Evolutionary conservation across 768 basidiomycete genomes (phyloP).

Genomic region (Serendipita indica): DNA sequence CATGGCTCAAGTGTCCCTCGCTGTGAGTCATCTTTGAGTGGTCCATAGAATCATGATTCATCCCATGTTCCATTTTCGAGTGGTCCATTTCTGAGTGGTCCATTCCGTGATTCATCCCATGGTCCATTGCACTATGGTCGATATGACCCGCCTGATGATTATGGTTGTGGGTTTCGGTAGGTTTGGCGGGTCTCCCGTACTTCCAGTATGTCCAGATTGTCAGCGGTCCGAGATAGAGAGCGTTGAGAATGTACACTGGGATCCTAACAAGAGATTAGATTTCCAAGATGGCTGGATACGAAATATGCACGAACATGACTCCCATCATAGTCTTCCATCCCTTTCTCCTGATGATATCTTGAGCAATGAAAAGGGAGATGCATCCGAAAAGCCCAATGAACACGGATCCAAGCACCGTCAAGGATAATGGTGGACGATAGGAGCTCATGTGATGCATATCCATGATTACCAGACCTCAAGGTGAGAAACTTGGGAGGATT

Average conservation of each 20-base stretch:
- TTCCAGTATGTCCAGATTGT: slow-evolving; percentile 10
- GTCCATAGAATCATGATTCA: too few species aligned
- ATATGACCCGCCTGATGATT: not conserved
- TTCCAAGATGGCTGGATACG: not conserved
- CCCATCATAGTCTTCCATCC: slow-evolving; percentile 12
- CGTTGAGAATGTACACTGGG: slow-evolving; percentile 10
- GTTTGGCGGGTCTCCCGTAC: slow-evolving; percentile 2
- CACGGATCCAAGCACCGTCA: slow-evolving; percentile 3
- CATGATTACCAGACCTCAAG: too few species aligned
- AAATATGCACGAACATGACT: slow-evolving; percentile 5
- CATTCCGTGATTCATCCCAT: not conserved
- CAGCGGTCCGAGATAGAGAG: slow-evolving; percentile 10
- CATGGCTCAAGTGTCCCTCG: not conserved
- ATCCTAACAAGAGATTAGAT: slow-evolving; percentile 5
- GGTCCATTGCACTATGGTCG: not conserved
- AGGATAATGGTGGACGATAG: slow-evolving; percentile 3
- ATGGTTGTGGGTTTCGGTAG: not conserved
- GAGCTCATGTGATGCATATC: not conserved
- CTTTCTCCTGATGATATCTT: slow-evolving; percentile 4
- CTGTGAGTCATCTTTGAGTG: not conserved
- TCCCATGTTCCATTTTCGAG: not conserved
- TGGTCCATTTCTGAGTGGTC: not conserved
- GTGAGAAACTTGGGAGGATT: too few species aligned
- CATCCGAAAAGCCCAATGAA: slow-evolving; percentile 1
- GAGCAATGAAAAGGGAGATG: slow-evolving; percentile 7